A percentile compares a stretch with the other conserved stretches of the same genome.
phyloP scores from a whole-genome alignment of 1,284 basidiomycete genomes.

The Tilletia caries region DNA sequence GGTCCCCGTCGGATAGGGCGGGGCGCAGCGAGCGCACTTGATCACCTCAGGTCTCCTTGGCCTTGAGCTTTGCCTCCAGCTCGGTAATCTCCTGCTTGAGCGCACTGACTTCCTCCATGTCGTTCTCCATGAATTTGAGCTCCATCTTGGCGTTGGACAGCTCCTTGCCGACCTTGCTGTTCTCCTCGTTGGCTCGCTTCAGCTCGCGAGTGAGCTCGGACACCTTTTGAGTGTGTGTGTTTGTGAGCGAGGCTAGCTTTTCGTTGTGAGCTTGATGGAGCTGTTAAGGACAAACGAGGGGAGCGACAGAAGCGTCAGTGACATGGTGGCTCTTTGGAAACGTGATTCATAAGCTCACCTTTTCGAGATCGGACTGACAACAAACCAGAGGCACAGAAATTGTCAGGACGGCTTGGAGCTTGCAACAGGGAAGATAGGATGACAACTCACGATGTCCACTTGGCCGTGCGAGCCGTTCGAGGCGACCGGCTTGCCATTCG shows the following conservation, averaged over 20 bases:
- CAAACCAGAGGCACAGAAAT: conserved; percentile 17
- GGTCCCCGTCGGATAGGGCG: too few relatives aligned
- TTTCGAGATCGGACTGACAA: conserved; percentile 26
- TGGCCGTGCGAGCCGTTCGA: conserved; percentile 13
- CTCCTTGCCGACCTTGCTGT: conserved; percentile 22
- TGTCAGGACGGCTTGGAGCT: too few relatives aligned
- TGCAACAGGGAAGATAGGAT: background rate
- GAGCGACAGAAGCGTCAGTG: background rate
- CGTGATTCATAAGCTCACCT: conserved; percentile 1
- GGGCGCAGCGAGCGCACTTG: too few relatives aligned
- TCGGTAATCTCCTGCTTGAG: conserved; percentile 28
- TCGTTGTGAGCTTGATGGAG: conserved; percentile 36
- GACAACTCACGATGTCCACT: background rate
- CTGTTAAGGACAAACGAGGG: background rate
- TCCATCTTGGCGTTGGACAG: conserved; percentile 34
- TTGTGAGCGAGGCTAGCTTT: conserved; percentile 24
- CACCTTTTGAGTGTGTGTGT: conserved; percentile 29
- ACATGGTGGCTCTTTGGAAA: background rate
- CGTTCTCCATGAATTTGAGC: conserved; percentile 25
- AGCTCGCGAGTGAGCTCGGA: conserved; percentile 20
- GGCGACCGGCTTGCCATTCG: conserved; percentile 22
- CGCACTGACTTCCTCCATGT: conserved; percentile 26
- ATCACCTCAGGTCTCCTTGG: background rate
- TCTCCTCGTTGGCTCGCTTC: conserved; percentile 22
- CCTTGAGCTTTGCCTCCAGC: conserved; percentile 23